Conservation (phyloP, 306 rosid species). For the Cercis canadensis region DNA sequence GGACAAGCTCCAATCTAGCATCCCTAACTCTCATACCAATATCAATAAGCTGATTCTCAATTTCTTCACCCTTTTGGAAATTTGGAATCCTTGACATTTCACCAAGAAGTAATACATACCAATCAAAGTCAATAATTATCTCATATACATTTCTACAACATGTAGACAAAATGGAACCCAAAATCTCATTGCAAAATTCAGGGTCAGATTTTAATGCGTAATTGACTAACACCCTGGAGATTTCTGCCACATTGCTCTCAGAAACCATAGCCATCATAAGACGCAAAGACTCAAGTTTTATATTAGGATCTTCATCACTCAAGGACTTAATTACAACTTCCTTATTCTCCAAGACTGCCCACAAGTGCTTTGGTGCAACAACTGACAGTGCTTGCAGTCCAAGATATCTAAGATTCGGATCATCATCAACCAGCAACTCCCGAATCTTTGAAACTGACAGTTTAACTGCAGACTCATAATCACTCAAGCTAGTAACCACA, state of each 20-base stretch:
- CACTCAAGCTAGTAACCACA: conserved; percentile 72
- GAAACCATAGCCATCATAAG: conserved; percentile 88
- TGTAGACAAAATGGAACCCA: conserved; percentile 71
- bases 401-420: conserved; percentile 89
- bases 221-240: conserved; percentile 73
- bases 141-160: conserved; percentile 73
- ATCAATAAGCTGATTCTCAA: conserved; percentile 87
- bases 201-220: conserved; percentile 85
- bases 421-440: conserved; percentile 80
- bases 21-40: conserved; percentile 90
- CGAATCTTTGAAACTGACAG: conserved; percentile 64
- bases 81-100: conserved; percentile 84
- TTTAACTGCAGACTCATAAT: conserved; percentile 70
- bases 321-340: conserved; percentile 77
- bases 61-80: conserved; percentile 85
- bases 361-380: conserved; percentile 58
- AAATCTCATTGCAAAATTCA: conserved; percentile 76
- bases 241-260: conserved; percentile 75
- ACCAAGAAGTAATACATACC: conserved; percentile 87
- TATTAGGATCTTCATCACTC: conserved; percentile 86
- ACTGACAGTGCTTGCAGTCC: conserved; percentile 77
- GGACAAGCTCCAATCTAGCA: conserved; percentile 81
- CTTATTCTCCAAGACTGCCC: conserved; percentile 91
- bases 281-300: conserved; percentile 74
- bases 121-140: conserved; percentile 83